Percentiles rank a stretch among this genome's conserved stretches.
Conservation (phyloP, 805 yeast species). For the Myxozyma kluyveri region DNA sequence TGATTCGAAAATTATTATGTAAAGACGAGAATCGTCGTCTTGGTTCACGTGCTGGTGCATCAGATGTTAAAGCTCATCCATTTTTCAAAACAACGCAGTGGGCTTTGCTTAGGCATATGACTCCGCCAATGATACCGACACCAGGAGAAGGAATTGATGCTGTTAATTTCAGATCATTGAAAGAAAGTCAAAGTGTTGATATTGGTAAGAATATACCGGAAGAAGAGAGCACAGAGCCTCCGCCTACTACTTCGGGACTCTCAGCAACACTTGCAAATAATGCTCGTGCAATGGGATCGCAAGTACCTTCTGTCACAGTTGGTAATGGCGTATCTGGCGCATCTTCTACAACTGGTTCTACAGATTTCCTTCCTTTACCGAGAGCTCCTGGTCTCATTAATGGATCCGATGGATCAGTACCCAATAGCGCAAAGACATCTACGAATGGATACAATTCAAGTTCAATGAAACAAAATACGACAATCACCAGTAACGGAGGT, state of each 20-base stretch:
- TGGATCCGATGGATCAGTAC: conserved; percentile 5
- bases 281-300: not conserved
- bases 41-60: conserved; percentile 92
- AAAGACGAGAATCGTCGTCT: conserved; percentile 86
- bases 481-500: conserved; percentile 10
- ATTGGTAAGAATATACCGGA: conserved; percentile 29
- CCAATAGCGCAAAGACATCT: conserved; percentile 12
- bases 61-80: conserved; percentile 86
- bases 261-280: not conserved
- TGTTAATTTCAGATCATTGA: conserved; percentile 32
- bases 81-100: conserved; percentile 91
- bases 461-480: conserved; percentile 2
- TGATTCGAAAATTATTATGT: conserved; percentile 75
- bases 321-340: too few species aligned
- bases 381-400: not conserved
- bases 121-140: conserved; percentile 94
- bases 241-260: not conserved
- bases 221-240: not conserved
- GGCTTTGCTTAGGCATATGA: conserved; percentile 89
- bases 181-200: conserved; percentile 38
- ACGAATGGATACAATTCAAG: conserved; percentile 2
- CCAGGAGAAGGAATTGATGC: conserved; percentile 58
- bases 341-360: not conserved
- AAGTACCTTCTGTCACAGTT: not conserved
- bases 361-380: not conserved